These are phyloP conservation scores for Wickerhamiella slavikovae DNA, from an alignment of 805 yeast species.

Conservation along the genomic window DNA sequence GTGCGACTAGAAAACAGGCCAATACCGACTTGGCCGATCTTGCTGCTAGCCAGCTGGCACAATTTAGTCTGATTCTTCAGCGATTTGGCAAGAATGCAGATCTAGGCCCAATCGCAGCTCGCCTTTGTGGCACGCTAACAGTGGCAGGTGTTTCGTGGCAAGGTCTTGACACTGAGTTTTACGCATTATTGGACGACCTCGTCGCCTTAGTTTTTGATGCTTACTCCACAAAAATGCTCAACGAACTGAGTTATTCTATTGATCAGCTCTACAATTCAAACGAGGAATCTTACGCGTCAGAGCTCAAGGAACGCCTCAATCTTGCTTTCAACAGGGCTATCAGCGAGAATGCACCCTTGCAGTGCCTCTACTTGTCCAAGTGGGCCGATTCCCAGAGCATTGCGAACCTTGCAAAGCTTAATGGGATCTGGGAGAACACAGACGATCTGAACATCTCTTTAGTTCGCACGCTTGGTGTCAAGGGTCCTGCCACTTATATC, in stretches of 20 bases:
- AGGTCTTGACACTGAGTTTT: slow-evolving; percentile 1
- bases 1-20: background rate
- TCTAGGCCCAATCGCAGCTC: background rate
- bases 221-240: background rate
- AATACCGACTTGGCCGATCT: background rate
- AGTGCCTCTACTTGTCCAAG: too few species aligned
- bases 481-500: too few species aligned
- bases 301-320: too few species aligned
- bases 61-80: background rate
- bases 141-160: slow-evolving; percentile 1
- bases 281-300: too few species aligned
- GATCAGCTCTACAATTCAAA: background rate
- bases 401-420: too few species aligned
- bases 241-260: background rate
- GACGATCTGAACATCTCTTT: too few species aligned
- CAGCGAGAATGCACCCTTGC: too few species aligned
- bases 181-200: background rate
- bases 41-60: background rate
- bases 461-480: too few species aligned
- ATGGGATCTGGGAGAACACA: too few species aligned
- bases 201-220: background rate
- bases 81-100: background rate
- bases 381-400: too few species aligned
- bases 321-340: too few species aligned
- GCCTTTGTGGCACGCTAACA: background rate